These are phyloP conservation scores for Diaporthe eres DNA, from an alignment of 2,329 filamentous ascomycete species.

Conservation along the genomic window DNA sequence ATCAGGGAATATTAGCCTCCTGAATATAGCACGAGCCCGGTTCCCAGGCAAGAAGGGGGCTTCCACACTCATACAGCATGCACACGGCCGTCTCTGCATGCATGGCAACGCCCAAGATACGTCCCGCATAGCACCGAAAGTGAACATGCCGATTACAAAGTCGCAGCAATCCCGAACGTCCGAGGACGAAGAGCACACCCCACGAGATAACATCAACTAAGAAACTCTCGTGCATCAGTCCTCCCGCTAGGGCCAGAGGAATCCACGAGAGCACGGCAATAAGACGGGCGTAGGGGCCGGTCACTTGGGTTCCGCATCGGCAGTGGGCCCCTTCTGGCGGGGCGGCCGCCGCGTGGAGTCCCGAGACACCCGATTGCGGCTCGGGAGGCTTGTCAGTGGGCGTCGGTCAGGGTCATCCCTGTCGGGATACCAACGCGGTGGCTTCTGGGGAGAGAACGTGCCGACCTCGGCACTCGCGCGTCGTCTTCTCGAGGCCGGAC, in stretches of 20 bases:
- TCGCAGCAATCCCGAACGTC: not conserved
- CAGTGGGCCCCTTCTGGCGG: not conserved
- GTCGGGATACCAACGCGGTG: not conserved
- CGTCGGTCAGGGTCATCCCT: not conserved
- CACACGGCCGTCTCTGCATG: not conserved
- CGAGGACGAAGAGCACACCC: not conserved
- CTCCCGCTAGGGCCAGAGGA: not conserved
- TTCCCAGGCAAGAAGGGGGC: not conserved
- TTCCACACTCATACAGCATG: not conserved
- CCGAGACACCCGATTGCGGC: conserved; percentile 15
- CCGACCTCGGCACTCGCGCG: conserved; percentile 20
- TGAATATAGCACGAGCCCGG: not conserved
- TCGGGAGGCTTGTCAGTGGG: conserved; percentile 12
- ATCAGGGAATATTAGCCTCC: not conserved
- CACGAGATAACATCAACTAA: not conserved
- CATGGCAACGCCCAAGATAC: not conserved
- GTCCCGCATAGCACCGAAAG: not conserved
- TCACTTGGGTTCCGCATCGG: not conserved
- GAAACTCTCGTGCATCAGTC: not conserved
- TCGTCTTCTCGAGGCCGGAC: not conserved
- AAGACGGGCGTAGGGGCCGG: conserved; percentile 4
- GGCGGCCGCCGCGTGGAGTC: conserved; percentile 11
- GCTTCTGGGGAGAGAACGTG: not conserved
- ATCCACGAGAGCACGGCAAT: conserved; percentile 4
- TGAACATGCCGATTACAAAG: no score